Evolutionary conservation across 768 basidiomycete species (phyloP), one percentile per base, ranked within the genome.

Genomic region (Daedaleopsis nitida): DNA sequence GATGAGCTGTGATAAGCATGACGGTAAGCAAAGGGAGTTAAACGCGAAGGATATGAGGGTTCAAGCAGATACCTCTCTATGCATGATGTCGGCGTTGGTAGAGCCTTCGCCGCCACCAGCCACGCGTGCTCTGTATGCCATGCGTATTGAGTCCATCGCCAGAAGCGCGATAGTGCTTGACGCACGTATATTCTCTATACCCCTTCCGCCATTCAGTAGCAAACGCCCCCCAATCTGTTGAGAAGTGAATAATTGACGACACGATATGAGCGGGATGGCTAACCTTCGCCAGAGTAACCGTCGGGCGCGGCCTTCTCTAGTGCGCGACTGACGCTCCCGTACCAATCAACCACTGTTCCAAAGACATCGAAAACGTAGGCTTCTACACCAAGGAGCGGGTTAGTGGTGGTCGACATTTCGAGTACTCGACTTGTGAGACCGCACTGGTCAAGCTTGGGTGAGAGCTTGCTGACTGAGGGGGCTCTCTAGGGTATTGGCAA

Each of bases 201-300:
- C 80, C 82, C 2, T 66, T 68, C 52, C 87, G 76, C 86, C 87
- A 89, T 63, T 84, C 81, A 44, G 76, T 68, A 0, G 85, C 81
- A 65, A 89, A 86, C 14, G 72, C 76, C 0, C 57, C 57, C 83
- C 83, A 84, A 64, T 83, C 74, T 55, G 65, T 60, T 19, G 2
- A n/a, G 38, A 5, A 5, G 17, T 43, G 17, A 11, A 16, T 17
- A 47, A 19, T 47, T 49, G 21, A 10, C 34, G 27, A 12, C 27
- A 19, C 35, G 3, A 39, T 19, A 21, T 10, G 17, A 19, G 11
- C 12, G 10, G 16, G 50, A 38, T 38, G 19, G 47, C 7, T 8
- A 52, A 49, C 17, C 52, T 38, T 58, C 32, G 43, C 47, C 19
- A 17, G 45, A 6, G 27, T 51, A 34, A 10, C 24, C 32, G 21